Percentiles rank a stretch among this genome's conserved stretches.
These are phyloP conservation scores for Metschnikowia dekortorum DNA, from an alignment of 805 yeast genomes.

Conservation along the genomic window DNA sequence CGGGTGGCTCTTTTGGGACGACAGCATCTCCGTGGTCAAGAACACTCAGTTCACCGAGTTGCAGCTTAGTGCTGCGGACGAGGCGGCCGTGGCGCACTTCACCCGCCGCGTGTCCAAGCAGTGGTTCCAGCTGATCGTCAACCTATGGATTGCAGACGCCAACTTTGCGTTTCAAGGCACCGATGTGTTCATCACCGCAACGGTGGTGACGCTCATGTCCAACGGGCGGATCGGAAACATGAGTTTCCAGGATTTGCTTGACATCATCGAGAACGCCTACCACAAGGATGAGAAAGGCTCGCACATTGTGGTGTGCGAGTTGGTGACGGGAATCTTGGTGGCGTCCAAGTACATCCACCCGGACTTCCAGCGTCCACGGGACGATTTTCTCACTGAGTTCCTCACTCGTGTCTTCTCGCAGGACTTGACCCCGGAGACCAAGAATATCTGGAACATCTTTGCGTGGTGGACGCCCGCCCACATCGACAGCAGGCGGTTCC, in stretches of 20 bases:
- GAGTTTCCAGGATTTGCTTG: slow-evolving; percentile 48
- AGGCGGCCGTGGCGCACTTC: slow-evolving; percentile 34
- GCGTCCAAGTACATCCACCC: slow-evolving; percentile 42
- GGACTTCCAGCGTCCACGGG: slow-evolving; percentile 35
- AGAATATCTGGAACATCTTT: slow-evolving; percentile 69
- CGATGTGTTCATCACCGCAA: slow-evolving; percentile 54
- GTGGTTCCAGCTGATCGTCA: slow-evolving; percentile 54
- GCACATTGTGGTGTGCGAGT: slow-evolving; percentile 71
- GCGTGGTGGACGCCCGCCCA: slow-evolving; percentile 70
- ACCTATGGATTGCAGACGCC: slow-evolving; percentile 56
- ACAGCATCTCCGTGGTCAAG: slow-evolving; percentile 44
- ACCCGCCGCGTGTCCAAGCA: slow-evolving; percentile 46
- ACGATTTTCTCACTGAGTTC: slow-evolving; percentile 42
- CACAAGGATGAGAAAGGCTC: slow-evolving; percentile 66
- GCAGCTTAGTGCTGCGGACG: slow-evolving; percentile 41
- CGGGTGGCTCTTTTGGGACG: slow-evolving; percentile 80
- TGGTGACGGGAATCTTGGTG: slow-evolving; percentile 58
- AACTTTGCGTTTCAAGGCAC: slow-evolving; percentile 62
- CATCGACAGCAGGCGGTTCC: slow-evolving; percentile 64
- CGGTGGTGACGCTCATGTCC: slow-evolving; percentile 47
- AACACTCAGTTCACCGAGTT: slow-evolving; percentile 23
- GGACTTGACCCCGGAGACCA: slow-evolving; percentile 70
- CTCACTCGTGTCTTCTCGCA: slow-evolving; percentile 44
- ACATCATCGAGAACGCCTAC: slow-evolving; percentile 46
- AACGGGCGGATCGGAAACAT: slow-evolving; percentile 41